These are phyloP conservation scores for Arctium minus DNA, from an alignment of 129 eudicot genomes.

Conservation along the genomic window DNA sequence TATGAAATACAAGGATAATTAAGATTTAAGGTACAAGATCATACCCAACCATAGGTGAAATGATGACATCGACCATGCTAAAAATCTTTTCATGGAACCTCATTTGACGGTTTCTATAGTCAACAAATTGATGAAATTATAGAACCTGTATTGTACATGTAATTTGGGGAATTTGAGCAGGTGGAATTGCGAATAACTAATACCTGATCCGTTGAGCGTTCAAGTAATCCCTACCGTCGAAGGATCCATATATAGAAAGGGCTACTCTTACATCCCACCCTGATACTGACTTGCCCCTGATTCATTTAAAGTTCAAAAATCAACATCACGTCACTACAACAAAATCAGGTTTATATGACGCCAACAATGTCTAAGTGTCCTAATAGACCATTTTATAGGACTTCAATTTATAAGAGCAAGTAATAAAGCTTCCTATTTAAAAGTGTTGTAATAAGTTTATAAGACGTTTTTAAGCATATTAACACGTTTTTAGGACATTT, in stretches of 20 bases:
- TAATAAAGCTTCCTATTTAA: too few species aligned
- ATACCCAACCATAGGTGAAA: slow-evolving; percentile 93
- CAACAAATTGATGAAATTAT: background rate
- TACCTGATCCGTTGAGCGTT: slow-evolving; percentile 94
- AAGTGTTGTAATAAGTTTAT: too few species aligned
- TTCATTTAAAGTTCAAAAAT: slow-evolving; percentile 7
- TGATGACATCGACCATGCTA: slow-evolving; percentile 79
- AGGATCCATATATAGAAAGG: slow-evolving; percentile 76
- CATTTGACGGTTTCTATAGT: slow-evolving; percentile 71
- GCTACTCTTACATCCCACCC: slow-evolving; percentile 92
- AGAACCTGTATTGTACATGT: background rate
- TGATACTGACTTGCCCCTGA: slow-evolving; percentile 56
- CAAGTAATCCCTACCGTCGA: slow-evolving; percentile 73
- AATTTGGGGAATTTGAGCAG: background rate
- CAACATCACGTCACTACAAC: background rate
- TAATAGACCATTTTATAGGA: too few species aligned
- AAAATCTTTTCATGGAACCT: slow-evolving; percentile 70
- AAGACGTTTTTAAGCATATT: too few species aligned
- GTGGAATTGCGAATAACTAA: background rate
- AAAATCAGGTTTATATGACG: too few species aligned
- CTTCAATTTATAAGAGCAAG: too few species aligned
- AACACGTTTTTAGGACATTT: too few species aligned
- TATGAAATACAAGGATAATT: too few species aligned
- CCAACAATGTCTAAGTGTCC: too few species aligned
- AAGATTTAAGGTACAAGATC: background rate